Evolutionary conservation across 306 rosid genomes (phyloP).

Genomic region (Trichosanthes truncata): DNA sequence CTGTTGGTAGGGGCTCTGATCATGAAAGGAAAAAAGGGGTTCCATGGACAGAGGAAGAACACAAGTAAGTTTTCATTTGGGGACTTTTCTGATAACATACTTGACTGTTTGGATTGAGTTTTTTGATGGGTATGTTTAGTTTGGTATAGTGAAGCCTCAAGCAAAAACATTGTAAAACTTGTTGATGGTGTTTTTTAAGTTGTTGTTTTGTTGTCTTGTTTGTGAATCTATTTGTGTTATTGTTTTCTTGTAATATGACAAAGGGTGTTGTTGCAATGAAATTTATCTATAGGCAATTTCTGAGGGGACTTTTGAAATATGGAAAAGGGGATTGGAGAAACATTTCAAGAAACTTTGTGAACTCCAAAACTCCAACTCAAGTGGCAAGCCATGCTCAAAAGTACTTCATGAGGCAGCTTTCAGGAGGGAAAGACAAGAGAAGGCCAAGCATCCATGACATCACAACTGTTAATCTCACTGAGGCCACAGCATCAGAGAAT

Average conservation of each 20-base stretch:
- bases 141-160: neutral
- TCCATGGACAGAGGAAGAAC: slow-evolving; percentile 85
- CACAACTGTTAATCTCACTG: slow-evolving; percentile 62
- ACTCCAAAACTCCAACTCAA: slow-evolving; percentile 48
- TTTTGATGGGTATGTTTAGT: neutral
- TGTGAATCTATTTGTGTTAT: neutral
- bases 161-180: neutral
- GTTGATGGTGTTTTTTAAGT: neutral
- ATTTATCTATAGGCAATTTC: slow-evolving; percentile 49
- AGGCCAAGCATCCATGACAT: slow-evolving; percentile 95
- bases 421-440: slow-evolving; percentile 79
- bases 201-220: neutral
- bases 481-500: slow-evolving; percentile 27
- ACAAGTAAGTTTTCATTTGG: slow-evolving; percentile 38
- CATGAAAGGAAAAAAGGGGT: slow-evolving; percentile 75
- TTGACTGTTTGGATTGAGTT: neutral
- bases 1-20: slow-evolving; percentile 35
- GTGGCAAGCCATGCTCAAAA: slow-evolving; percentile 74
- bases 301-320: slow-evolving; percentile 70
- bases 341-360: slow-evolving; percentile 69
- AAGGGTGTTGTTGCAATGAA: neutral
- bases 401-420: slow-evolving; percentile 73
- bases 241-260: neutral
- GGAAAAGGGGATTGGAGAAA: slow-evolving; percentile 98
- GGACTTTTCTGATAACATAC: neutral